phyloP scores from a whole-genome alignment of 2,329 filamentous ascomycete species.

The Colletotrichum eleusines region DNA sequence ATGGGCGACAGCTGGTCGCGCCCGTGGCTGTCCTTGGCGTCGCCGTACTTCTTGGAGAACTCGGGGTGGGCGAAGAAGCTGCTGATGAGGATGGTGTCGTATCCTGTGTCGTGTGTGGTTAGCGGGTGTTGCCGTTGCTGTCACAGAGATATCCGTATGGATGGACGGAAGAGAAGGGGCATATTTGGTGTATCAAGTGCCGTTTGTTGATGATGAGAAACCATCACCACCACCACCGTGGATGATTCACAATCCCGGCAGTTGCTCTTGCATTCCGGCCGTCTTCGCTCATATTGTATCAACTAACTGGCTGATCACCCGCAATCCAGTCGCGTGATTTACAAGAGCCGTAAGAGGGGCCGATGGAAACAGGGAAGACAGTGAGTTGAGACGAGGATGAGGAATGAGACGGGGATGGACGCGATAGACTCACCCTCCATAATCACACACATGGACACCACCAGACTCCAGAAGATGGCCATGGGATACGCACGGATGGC shows the following conservation, averaged over 20 bases:
- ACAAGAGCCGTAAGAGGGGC: background rate
- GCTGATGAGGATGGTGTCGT: constrained; percentile 43
- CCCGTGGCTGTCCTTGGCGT: constrained; percentile 43
- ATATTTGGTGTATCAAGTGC: too few species aligned
- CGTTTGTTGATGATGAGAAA: too few species aligned
- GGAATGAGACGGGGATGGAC: too few species aligned
- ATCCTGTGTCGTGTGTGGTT: constrained; percentile 4
- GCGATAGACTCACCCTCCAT: constrained; percentile 47
- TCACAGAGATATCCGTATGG: too few species aligned
- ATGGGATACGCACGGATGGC: constrained; percentile 48
- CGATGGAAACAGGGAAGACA: fast-evolving
- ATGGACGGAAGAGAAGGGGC: too few species aligned
- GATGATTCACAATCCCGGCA: too few species aligned
- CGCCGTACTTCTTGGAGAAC: constrained; percentile 47
- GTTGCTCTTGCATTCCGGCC: too few species aligned
- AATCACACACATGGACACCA: constrained; percentile 48
- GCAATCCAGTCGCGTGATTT: background rate
- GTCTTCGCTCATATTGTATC: background rate
- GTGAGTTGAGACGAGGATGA: background rate
- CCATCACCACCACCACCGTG: too few species aligned
- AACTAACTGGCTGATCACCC: background rate
- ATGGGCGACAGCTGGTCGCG: constrained; percentile 53
- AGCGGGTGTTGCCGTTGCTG: background rate
- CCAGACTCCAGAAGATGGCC: constrained; percentile 46
- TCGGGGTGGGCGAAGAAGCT: constrained; percentile 48